Conservation (phyloP, 2,329 filamentous ascomycete genomes). For the Epichloe gansuensis region DNA sequence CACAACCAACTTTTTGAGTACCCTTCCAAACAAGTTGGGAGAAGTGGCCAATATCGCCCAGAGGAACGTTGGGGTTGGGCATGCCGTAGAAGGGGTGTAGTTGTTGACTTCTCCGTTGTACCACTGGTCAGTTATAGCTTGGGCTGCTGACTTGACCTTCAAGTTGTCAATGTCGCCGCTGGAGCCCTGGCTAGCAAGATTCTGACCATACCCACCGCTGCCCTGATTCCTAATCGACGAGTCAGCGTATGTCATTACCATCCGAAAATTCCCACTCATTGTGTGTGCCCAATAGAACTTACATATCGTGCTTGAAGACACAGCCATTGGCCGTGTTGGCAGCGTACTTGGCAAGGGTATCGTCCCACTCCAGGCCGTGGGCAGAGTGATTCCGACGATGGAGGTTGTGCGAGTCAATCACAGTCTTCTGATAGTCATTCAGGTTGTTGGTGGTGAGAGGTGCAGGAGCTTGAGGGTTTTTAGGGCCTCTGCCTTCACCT, state of each 20-base stretch:
- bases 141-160: constrained; percentile 44
- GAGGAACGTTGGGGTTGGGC: constrained; percentile 47
- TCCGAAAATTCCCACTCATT: not conserved
- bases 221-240: constrained; percentile 36
- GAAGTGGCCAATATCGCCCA: constrained; percentile 51
- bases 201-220: constrained; percentile 71
- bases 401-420: constrained; percentile 68
- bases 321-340: constrained; percentile 51
- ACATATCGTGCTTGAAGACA: constrained; percentile 66
- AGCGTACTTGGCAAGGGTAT: constrained; percentile 52
- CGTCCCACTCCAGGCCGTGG: constrained; percentile 51
- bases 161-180: constrained; percentile 23
- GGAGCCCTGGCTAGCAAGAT: constrained; percentile 59
- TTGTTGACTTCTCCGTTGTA: constrained; percentile 64
- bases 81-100: constrained; percentile 48
- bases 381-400: constrained; percentile 77
- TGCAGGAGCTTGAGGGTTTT: constrained; percentile 2
- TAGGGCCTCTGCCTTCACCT: not conserved
- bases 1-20: constrained; percentile 31
- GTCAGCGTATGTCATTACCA: constrained; percentile 18
- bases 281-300: constrained; percentile 25
- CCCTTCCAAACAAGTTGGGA: constrained; percentile 31
- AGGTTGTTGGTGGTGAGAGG: not conserved
- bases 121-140: constrained; percentile 71
- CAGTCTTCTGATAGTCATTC: constrained; percentile 24